phyloP scores from a whole-genome alignment of 345 rosid species.

The Sapria himalayana region DNA sequence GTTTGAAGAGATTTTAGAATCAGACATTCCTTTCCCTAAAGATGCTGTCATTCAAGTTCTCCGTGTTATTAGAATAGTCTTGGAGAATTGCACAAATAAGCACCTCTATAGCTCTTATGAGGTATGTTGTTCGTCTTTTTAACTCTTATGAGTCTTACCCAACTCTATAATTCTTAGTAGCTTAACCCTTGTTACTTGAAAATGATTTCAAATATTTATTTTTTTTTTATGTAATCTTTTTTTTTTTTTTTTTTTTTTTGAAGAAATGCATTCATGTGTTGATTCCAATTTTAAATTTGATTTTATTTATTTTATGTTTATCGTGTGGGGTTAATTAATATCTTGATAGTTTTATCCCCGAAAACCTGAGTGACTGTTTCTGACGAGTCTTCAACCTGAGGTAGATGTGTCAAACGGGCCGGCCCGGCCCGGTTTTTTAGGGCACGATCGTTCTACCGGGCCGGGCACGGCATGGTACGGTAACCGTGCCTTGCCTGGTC shows the following conservation, averaged over 20 bases:
- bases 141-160: conserved; percentile 1
- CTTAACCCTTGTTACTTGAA: background rate
- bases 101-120: conserved; percentile 80
- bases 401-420: too few species aligned
- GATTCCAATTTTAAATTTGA: conserved; percentile 6
- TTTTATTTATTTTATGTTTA: too few species aligned
- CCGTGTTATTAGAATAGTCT: conserved; percentile 65
- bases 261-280: too few species aligned
- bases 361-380: too few species aligned
- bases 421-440: too few species aligned
- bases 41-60: conserved; percentile 85
- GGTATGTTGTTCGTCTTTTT: conserved; percentile 23
- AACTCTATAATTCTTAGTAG: background rate
- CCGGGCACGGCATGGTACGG: too few species aligned
- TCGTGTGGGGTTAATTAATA: too few species aligned
- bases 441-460: too few species aligned
- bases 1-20: conserved; percentile 50
- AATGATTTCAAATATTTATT: background rate
- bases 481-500: too few species aligned
- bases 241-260: background rate
- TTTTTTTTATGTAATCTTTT: background rate
- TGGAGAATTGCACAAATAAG: conserved; percentile 91
- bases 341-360: too few species aligned
- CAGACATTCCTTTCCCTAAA: conserved; percentile 65
- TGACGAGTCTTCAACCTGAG: too few species aligned